A percentile compares a stretch with the other conserved stretches of the same genome.
phyloP scores from a whole-genome alignment of 1,284 basidiomycete species.

The Tilletia walkeri region DNA sequence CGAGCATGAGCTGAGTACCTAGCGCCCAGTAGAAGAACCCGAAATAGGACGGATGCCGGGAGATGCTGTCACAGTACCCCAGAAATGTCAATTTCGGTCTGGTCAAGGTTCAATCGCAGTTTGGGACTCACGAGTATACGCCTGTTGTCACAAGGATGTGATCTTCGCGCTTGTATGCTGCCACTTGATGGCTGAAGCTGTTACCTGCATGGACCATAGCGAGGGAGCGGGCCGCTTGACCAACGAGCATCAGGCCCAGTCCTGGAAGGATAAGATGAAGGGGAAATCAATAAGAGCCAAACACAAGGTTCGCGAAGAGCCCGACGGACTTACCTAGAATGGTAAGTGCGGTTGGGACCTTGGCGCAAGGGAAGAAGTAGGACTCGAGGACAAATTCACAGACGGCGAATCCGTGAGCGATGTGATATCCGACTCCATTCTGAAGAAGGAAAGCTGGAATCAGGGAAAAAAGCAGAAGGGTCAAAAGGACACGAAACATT shows the following conservation, averaged over 20 bases:
- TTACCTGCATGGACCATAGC: conserved; percentile 94
- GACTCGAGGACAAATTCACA: conserved; percentile 70
- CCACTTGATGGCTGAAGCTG: conserved; percentile 78
- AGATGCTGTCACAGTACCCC: conserved; percentile 63
- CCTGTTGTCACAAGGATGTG: conserved; percentile 49
- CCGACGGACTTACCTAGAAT: conserved; percentile 18
- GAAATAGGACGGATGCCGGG: conserved; percentile 91
- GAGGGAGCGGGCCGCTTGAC: conserved; percentile 75
- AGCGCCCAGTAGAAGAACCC: conserved; percentile 99
- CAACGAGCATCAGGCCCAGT: conserved; percentile 65
- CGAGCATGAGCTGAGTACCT: conserved; percentile 87
- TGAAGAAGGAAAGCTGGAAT: conserved; percentile 83
- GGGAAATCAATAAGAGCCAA: neutral
- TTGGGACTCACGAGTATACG: conserved; percentile 34
- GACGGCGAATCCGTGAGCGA: conserved; percentile 77
- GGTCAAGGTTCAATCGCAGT: neutral
- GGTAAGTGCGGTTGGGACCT: conserved; percentile 10
- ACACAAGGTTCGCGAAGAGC: neutral
- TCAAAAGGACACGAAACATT: neutral
- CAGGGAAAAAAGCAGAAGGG: neutral
- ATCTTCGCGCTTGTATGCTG: conserved; percentile 39
- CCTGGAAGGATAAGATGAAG: conserved; percentile 59
- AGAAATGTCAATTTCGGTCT: neutral
- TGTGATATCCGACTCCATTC: conserved; percentile 80
- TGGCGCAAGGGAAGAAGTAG: conserved; percentile 22